Percentiles rank a stretch among this genome's conserved stretches.
phyloP scores from a whole-genome alignment of 192 early-diverging fungal species.

The Backusella morwellensis region DNA sequence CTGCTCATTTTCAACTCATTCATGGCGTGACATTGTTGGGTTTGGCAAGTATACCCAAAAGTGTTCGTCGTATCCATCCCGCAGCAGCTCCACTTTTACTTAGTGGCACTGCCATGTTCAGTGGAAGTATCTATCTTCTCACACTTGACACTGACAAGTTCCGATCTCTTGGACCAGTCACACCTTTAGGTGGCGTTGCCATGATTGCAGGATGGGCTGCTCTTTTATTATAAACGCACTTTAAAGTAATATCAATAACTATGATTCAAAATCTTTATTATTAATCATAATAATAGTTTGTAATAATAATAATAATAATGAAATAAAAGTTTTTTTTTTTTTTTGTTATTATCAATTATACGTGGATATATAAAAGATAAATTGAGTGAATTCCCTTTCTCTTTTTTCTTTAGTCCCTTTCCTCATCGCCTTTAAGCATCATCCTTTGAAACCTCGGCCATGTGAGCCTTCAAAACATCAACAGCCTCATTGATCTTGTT shows the following conservation, averaged over 20 bases:
- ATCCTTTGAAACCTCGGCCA: conserved; percentile 8
- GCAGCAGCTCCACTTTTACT: conserved; percentile 48
- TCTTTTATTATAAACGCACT: conserved; percentile 19
- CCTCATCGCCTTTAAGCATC: neutral
- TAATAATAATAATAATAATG: too few species aligned
- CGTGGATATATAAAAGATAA: too few species aligned
- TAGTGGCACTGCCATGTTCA: conserved; percentile 49
- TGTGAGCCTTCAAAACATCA: conserved; percentile 72
- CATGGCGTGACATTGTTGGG: conserved; percentile 50
- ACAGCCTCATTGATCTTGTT: conserved; percentile 88
- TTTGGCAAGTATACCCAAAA: conserved; percentile 36
- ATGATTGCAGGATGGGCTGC: conserved; percentile 58
- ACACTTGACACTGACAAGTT: conserved; percentile 44
- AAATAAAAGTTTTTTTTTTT: too few species aligned
- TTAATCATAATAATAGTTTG: too few species aligned
- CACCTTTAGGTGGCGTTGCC: conserved; percentile 57
- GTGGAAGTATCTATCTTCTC: conserved; percentile 57
- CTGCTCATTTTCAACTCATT: conserved; percentile 52
- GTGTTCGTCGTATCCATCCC: conserved; percentile 32
- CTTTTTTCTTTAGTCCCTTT: too few species aligned
- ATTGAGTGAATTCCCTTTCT: too few species aligned
- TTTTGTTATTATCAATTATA: too few species aligned
- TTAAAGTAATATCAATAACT: neutral
- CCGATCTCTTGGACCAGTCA: conserved; percentile 50
- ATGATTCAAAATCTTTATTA: conserved; percentile 1